Evolutionary conservation across 176 grass and related monocot species (phyloP).

Genomic region (Cocos nucifera): DNA sequence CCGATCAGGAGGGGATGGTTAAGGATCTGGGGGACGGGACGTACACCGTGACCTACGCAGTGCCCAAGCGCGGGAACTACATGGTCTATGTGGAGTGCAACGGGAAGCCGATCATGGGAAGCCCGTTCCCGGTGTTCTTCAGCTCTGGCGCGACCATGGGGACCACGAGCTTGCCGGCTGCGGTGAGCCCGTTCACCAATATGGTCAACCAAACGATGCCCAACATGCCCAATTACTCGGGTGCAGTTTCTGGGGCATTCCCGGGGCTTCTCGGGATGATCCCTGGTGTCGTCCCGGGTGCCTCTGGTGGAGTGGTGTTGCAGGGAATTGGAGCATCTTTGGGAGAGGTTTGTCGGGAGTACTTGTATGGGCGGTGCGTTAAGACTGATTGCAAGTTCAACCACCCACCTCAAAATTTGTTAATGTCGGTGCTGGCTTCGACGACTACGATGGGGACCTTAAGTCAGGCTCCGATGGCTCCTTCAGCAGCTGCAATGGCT

Average conservation of each 20-base stretch:
- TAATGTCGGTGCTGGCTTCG: slow-evolving; percentile 63
- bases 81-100: slow-evolving; percentile 72
- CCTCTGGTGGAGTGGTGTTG: slow-evolving; percentile 61
- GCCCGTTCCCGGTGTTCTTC: slow-evolving; percentile 97
- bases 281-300: slow-evolving; percentile 31
- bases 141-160: slow-evolving; percentile 26
- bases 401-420: slow-evolving; percentile 71
- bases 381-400: slow-evolving; percentile 60
- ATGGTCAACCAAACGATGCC: slow-evolving; percentile 99
- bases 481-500: slow-evolving; percentile 90
- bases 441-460: slow-evolving; percentile 50
- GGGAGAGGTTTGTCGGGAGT: slow-evolving; percentile 80
- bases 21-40: slow-evolving; percentile 73
- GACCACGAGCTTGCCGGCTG: background rate
- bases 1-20: slow-evolving; percentile 55
- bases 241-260: slow-evolving; percentile 43
- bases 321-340: slow-evolving; percentile 66
- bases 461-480: slow-evolving; percentile 57
- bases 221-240: slow-evolving; percentile 92
- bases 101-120: slow-evolving; percentile 62
- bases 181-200: slow-evolving; percentile 32
- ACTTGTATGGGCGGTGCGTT: slow-evolving; percentile 55
- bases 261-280: slow-evolving; percentile 48
- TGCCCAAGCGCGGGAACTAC: slow-evolving; percentile 86
- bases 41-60: slow-evolving; percentile 66